Evolutionary conservation across 2,329 filamentous ascomycete species (phyloP), one percentile per base, ranked within the genome.

Genomic region (Daldinia sp.): DNA sequence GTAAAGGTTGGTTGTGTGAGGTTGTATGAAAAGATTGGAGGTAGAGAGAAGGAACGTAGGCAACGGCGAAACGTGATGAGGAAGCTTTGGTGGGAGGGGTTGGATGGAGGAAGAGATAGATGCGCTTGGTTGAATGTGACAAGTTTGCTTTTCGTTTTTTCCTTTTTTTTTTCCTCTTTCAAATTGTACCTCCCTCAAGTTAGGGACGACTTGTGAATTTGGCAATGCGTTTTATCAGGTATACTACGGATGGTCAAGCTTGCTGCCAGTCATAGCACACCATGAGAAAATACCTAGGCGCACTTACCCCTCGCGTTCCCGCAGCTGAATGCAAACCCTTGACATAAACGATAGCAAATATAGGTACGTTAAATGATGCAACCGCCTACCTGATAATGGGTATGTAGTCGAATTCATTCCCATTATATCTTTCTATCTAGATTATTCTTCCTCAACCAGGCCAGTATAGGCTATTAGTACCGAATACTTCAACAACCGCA

Each of bases 21-120:
- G 46, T 28, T 28, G 46, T n/a, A 33, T 4, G 26, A 33, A 51
- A 18, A 51, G 7, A 15, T 18, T 51, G 46, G 30, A 33, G 18
- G 46, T 51, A 18, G n/a, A 51, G 26, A 12, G 46, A 51, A 51
- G 26, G 46, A 51, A 33, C 23, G 26, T 18, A 48, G 44, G 44
- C 44, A 33, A 51, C 26, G 46, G 33, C 26, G 46, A 51, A n/a
- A 15, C 20, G n/a, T 51, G 26, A 26, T 33, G 46, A 51, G 15
- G 46, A 51, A 51, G 23, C 46, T 28, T n/a, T 50, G 23, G 28
- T 26, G 6, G 10, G 26, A 10, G 20, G 4, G 46, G 23, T 50
- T 28, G 10, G 28, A 50, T 35, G 33, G 33, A 35, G 20, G 12
- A 50, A 50, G 46, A 33, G 26, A 15, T 5, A 33, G 46, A n/a